Evolutionary conservation across 148 eudicot genomes (phyloP).

Genomic region (Rhododendron molle): DNA sequence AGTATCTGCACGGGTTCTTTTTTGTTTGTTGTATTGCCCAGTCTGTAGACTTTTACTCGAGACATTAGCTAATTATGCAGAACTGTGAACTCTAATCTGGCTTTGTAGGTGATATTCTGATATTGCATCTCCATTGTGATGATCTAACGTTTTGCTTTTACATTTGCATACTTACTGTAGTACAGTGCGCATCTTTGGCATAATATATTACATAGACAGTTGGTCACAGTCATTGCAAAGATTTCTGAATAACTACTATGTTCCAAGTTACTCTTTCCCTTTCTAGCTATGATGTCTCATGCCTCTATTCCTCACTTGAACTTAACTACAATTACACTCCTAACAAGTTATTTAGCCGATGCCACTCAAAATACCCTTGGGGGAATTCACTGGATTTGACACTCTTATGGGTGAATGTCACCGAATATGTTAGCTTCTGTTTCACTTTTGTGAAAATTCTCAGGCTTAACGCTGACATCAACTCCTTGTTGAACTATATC

Average conservation of each 20-base stretch:
- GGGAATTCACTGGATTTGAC: background rate
- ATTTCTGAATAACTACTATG: background rate
- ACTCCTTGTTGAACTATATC: too few relatives aligned
- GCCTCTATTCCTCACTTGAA: slow-evolving; percentile 4
- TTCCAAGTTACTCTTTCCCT: background rate
- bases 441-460: slow-evolving; percentile 6
- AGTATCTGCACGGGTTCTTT: too few relatives aligned
- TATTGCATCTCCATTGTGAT: too few relatives aligned
- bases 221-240: background rate
- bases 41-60: too few relatives aligned
- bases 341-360: slow-evolving; percentile 9
- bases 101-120: too few relatives aligned
- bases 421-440: slow-evolving; percentile 15
- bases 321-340: slow-evolving; percentile 10
- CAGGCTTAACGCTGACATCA: slow-evolving; percentile 11
- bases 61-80: too few relatives aligned
- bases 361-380: slow-evolving; percentile 13
- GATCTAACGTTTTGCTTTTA: too few relatives aligned
- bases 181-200: background rate
- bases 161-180: background rate
- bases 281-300: background rate
- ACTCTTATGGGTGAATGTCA: slow-evolving; percentile 3
- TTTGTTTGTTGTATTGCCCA: too few relatives aligned
- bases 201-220: background rate
- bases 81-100: too few relatives aligned